Conservation (phyloP, 2,329 filamentous ascomycete species). For the Ascomycota sp. region DNA sequence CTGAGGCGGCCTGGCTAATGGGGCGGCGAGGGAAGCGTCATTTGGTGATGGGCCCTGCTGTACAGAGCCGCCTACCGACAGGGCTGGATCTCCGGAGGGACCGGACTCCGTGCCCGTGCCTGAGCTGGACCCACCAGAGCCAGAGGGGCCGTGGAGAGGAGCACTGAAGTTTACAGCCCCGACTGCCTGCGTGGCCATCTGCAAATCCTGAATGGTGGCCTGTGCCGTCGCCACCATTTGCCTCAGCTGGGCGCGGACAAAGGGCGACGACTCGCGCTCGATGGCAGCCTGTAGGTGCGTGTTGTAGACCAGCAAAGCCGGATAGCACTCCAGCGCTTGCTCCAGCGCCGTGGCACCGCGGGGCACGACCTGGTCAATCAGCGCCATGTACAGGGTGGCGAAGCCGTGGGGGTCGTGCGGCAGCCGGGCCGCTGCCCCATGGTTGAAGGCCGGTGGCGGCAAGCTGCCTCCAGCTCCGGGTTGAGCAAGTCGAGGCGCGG, state of each 20-base stretch:
- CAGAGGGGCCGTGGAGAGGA: no score
- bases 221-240: slow-evolving; percentile 26
- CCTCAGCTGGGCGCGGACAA: slow-evolving; percentile 26
- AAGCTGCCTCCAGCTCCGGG: no score
- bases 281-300: slow-evolving; percentile 28
- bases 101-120: no score
- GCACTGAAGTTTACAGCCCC: no score
- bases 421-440: no score
- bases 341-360: slow-evolving; percentile 26
- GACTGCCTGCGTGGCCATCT: slow-evolving; percentile 12
- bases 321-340: slow-evolving; percentile 24
- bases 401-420: slow-evolving; percentile 3
- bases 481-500: no score
- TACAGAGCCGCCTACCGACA: no score
- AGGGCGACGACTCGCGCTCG: slow-evolving; percentile 27
- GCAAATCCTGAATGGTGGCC: slow-evolving; percentile 23
- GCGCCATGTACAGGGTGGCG: slow-evolving; percentile 21
- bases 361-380: slow-evolving; percentile 33
- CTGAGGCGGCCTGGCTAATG: slow-evolving; percentile 4
- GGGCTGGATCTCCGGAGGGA: no score
- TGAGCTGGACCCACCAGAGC: no score
- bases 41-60: not conserved
- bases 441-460: no score
- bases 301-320: slow-evolving; percentile 26
- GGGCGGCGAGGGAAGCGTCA: not conserved